These are phyloP conservation scores for Pichia sp. DNA, from an alignment of 1,139 yeast species.

Conservation along the genomic window DNA sequence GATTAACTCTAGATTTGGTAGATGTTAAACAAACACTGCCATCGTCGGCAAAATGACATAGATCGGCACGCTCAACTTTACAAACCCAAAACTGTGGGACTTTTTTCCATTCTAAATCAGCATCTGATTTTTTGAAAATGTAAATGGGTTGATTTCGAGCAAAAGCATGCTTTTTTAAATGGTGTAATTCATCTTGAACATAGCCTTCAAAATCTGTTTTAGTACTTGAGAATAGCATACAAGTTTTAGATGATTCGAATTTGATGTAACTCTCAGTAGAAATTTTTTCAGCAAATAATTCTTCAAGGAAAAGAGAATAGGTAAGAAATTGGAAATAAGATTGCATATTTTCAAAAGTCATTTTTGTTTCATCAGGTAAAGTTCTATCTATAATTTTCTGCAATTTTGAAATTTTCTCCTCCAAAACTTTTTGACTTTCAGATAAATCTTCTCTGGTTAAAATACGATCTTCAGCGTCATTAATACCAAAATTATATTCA, in stretches of 20 bases:
- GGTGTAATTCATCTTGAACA: conserved; percentile 31
- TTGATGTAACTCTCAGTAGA: conserved; percentile 42
- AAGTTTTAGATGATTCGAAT: conserved; percentile 33
- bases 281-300: conserved; percentile 38
- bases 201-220: conserved; percentile 18
- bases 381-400: conserved; percentile 15
- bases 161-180: conserved; percentile 41
- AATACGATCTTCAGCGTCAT: background rate
- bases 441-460: conserved; percentile 36
- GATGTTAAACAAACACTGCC: conserved; percentile 5
- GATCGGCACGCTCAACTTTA: conserved; percentile 31
- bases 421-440: conserved; percentile 17
- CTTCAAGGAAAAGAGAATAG: conserved; percentile 55
- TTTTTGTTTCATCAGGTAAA: conserved; percentile 31
- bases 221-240: conserved; percentile 27
- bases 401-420: conserved; percentile 13
- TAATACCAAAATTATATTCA: conserved; percentile 3
- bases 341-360: conserved; percentile 41
- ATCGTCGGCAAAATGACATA: conserved; percentile 23
- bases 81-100: conserved; percentile 42
- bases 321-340: conserved; percentile 55
- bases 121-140: conserved; percentile 29
- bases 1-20: conserved; percentile 4
- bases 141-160: conserved; percentile 39
- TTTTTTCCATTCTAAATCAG: conserved; percentile 28